phyloP scores from a whole-genome alignment of 352 stramenopile genomes.

The Pythium sukuiense region DNA sequence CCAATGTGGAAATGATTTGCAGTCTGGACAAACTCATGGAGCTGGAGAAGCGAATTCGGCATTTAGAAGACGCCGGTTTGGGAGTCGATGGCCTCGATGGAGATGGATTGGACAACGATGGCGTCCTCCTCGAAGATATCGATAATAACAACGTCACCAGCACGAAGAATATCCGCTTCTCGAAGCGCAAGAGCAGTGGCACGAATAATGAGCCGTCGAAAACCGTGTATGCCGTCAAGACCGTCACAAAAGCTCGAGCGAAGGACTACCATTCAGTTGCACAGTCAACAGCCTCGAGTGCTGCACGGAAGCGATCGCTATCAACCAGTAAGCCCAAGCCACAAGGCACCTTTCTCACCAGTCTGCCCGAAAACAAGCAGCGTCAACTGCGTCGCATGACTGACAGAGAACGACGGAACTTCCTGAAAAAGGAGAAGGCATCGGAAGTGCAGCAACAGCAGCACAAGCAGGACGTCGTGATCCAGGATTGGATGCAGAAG shows the following conservation, averaged over 20 bases:
- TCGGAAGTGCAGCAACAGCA: conserved; percentile 32
- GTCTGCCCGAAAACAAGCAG: conserved; percentile 60
- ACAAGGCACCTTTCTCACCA: conserved; percentile 57
- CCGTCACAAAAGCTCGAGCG: conserved; percentile 12
- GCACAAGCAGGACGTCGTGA: conserved; percentile 68
- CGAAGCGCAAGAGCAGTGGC: conserved; percentile 44
- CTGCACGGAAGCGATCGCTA: conserved; percentile 37
- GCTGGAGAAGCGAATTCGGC: conserved; percentile 85
- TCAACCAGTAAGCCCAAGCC: conserved; percentile 24
- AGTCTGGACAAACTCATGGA: conserved; percentile 89
- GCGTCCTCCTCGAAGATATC: conserved; percentile 20
- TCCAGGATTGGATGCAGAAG: conserved; percentile 72
- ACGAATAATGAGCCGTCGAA: conserved; percentile 44
- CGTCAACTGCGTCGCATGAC: conserved; percentile 63
- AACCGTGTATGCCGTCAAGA: conserved; percentile 61
- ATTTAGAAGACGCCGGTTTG: conserved; percentile 72
- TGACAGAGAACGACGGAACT: conserved; percentile 56
- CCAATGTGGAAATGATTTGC: conserved; percentile 50
- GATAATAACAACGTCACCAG: conserved; percentile 28
- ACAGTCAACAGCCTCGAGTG: conserved; percentile 19
- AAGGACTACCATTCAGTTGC: conserved; percentile 10
- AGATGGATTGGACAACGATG: conserved; percentile 19
- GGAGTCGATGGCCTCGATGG: conserved; percentile 44
- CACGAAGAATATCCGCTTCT: conserved; percentile 46
- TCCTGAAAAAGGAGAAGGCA: conserved; percentile 62